Percentiles rank a stretch among this genome's conserved stretches.
phyloP scores from a whole-genome alignment of 2,329 filamentous ascomycete species.

The Penicillium sp. region DNA sequence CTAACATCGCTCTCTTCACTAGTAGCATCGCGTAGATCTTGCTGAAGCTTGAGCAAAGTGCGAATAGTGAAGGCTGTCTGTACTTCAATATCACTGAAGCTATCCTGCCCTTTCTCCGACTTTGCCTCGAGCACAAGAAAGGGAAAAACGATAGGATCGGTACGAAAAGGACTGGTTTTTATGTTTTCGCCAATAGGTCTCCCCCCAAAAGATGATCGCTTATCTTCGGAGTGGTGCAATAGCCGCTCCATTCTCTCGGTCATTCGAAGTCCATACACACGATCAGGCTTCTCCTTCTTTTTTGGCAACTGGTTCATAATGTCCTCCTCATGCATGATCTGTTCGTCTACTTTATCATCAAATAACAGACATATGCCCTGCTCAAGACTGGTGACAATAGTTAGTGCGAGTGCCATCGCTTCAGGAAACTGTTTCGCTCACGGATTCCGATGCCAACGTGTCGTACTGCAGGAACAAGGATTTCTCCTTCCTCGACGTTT shows the following conservation, averaged over 20 bases:
- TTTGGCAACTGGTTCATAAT: background rate
- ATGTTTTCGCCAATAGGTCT: background rate
- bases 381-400: background rate
- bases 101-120: background rate
- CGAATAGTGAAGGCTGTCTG: background rate
- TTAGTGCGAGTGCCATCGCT: background rate
- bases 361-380: background rate
- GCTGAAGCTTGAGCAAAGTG: background rate
- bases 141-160: background rate
- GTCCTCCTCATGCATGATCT: background rate
- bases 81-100: background rate
- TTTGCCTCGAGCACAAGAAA: background rate
- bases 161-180: background rate
- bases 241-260: background rate
- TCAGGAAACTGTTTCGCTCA: background rate
- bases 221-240: background rate
- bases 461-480: background rate
- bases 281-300: background rate
- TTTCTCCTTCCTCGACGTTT: background rate
- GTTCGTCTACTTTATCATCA: background rate
- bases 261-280: background rate
- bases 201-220: background rate
- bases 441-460: background rate
- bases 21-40: background rate
- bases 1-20: background rate